Percentiles rank a stretch among this genome's conserved stretches.
These are phyloP conservation scores for Arctium lappa DNA, from an alignment of 129 eudicot species.

Conservation along the genomic window DNA sequence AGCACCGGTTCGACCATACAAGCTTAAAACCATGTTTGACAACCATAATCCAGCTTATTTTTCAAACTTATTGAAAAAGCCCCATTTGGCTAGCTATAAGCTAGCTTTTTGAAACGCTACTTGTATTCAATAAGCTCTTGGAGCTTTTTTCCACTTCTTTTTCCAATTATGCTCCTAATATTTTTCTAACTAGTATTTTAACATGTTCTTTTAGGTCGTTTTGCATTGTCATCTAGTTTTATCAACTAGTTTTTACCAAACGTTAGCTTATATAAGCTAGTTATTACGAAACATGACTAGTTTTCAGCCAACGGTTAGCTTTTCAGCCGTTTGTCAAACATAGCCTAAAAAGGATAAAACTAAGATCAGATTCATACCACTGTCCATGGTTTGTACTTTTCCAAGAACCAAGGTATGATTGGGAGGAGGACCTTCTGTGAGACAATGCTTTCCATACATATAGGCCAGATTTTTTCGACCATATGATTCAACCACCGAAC, in stretches of 20 bases:
- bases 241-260: background rate
- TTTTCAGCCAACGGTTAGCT: no score
- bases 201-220: background rate
- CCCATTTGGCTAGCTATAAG: background rate
- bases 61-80: background rate
- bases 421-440: slow-evolving; percentile 89
- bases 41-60: background rate
- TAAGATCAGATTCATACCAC: slow-evolving; percentile 50
- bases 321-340: background rate
- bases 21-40: background rate
- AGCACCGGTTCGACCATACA: background rate
- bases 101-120: background rate
- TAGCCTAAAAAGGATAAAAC: background rate
- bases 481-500: slow-evolving; percentile 91
- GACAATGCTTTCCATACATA: slow-evolving; percentile 80
- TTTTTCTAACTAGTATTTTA: background rate
- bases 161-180: background rate
- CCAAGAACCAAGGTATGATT: slow-evolving; percentile 90
- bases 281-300: no score
- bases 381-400: slow-evolving; percentile 96
- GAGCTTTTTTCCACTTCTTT: no score
- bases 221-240: background rate
- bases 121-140: background rate
- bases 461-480: slow-evolving; percentile 81
- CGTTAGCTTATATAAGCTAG: no score